Evolutionary conservation across 2,329 filamentous ascomycete genomes (phyloP), one percentile per base, ranked within the genome.

Genomic region (Aureobasidium sp.): DNA sequence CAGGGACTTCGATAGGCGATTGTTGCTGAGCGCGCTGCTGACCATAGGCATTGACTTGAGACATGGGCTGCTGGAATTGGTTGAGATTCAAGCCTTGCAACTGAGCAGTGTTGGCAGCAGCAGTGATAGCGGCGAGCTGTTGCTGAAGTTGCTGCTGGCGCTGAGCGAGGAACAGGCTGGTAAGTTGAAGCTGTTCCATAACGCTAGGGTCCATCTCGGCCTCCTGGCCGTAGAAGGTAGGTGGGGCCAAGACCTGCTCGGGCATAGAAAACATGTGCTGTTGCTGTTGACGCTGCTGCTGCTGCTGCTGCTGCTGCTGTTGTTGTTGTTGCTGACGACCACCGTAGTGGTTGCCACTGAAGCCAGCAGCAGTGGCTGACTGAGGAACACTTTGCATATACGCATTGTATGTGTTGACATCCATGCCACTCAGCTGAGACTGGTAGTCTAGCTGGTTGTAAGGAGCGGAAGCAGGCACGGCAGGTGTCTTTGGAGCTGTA

Each of bases 131-230:
- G 68, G 91, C 84, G 67, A 97, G 83, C 77, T 97, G 92, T 77
- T 97, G 92, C 77, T 97, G 92, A 59, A 97, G 85, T 66, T 90
- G 88, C 78, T 96, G 92, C 77, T 97, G 93, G 77, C 96, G 92
- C 72, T 96, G 91, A 44, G 92, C 91, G 56, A 99, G 83, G 72
- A 95, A 96, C 73, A 94, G 79, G 74, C 97, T 96, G 70, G 92
- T 95, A 63, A 91, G 89, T 71, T 97, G 84, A 66, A 97, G 81
- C 76, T 96, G 91, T 59, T 92, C 90, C 68, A 96, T 94, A 59
- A 95, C 76, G 65, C 85, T 87, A 59, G 92, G 91, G 70, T 97
- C 94, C 78, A 96, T 89, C 68, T 87, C 82, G 65, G 89, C 84
- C 68, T 88, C 85, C 51, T 82, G 81, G 69, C 86, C 82, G 70